Evolutionary conservation across 208 protist species (phyloP).

Genomic region (Zelonia costaricensis): DNA sequence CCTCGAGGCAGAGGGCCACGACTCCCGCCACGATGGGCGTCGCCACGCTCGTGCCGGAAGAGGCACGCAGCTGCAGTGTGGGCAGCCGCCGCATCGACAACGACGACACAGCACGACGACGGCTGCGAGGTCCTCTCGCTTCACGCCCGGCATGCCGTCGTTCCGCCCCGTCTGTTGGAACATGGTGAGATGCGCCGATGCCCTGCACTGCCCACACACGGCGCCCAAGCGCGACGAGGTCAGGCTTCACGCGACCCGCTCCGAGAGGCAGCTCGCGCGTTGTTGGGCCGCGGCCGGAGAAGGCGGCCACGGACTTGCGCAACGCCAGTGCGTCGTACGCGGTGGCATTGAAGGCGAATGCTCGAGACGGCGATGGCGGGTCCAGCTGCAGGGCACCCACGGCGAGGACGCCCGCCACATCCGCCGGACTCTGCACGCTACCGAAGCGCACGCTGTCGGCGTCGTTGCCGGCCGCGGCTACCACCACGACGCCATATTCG

Average conservation of each 20-base stretch:
- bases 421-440: constrained; percentile 96
- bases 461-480: constrained; percentile 97
- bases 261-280: constrained; percentile 93
- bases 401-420: constrained; percentile 95
- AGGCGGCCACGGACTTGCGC: constrained; percentile 59
- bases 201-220: constrained; percentile 36
- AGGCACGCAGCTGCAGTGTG: constrained; percentile 27
- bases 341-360: too few relatives aligned
- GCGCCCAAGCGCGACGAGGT: constrained; percentile 93
- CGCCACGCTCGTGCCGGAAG: constrained; percentile 95
- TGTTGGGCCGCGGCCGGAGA: constrained; percentile 94
- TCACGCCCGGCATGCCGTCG: too few relatives aligned
- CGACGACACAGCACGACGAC: too few relatives aligned
- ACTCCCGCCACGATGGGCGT: constrained; percentile 95
- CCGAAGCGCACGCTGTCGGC: constrained; percentile 94
- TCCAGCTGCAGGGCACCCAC: constrained; percentile 75
- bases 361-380: not conserved
- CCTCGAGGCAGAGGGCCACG: constrained; percentile 84
- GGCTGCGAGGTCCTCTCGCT: too few relatives aligned
- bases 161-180: too few relatives aligned
- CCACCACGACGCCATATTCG: constrained; percentile 91
- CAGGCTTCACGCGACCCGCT: constrained; percentile 96
- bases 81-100: too few relatives aligned
- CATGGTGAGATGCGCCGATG: too few relatives aligned
- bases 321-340: not conserved